These are phyloP conservation scores for Diaporthe australafricana DNA, from an alignment of 2,329 filamentous ascomycete species.

Conservation along the genomic window DNA sequence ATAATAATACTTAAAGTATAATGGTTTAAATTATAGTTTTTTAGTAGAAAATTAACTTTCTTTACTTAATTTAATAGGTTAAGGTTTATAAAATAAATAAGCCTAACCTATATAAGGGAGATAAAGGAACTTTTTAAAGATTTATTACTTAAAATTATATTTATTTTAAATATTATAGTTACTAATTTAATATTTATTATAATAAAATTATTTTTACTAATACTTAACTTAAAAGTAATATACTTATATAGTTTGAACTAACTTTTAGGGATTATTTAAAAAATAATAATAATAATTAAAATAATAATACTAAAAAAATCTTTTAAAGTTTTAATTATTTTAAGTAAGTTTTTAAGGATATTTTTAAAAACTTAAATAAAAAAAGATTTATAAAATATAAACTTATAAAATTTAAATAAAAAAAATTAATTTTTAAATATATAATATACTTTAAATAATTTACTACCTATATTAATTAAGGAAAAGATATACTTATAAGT, in stretches of 20 bases:
- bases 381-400: too few species aligned
- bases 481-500: too few species aligned
- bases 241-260: too few species aligned
- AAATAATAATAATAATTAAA: not conserved
- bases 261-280: not conserved
- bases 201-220: not conserved
- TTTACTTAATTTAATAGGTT: not conserved
- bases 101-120: not conserved
- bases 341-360: too few species aligned
- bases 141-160: not conserved
- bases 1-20: not conserved
- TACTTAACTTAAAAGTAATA: too few species aligned
- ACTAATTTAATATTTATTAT: not conserved
- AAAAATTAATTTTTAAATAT: too few species aligned
- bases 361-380: too few species aligned
- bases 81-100: not conserved
- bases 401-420: too few species aligned
- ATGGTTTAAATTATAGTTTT: not conserved
- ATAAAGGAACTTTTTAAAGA: not conserved
- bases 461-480: too few species aligned
- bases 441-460: too few species aligned
- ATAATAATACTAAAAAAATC: too few species aligned
- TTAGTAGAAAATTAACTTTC: not conserved
- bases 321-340: too few species aligned
- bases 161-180: not conserved